Conservation (phyloP, 371 early-diverging fungal genomes). For the Apophysomyces ossiformis region DNA sequence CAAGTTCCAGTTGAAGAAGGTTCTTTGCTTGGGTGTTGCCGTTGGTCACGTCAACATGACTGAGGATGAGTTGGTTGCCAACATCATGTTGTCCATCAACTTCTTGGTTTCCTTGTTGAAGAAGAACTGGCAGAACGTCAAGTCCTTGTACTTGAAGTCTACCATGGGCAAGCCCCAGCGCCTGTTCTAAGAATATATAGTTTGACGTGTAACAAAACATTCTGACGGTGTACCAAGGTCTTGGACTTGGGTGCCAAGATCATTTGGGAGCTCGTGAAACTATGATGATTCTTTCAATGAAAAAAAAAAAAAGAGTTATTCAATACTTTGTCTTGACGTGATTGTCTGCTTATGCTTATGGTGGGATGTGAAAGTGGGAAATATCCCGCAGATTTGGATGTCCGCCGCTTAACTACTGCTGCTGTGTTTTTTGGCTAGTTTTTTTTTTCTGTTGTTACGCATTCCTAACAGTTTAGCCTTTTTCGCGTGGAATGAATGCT, state of each 20-base stretch:
- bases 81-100: constrained; percentile 96
- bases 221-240: constrained; percentile 48
- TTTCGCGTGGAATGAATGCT: constrained; percentile 11
- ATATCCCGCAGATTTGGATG: no score
- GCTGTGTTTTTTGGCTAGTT: not conserved
- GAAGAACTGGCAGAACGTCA: constrained; percentile 99
- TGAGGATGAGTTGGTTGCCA: constrained; percentile 91
- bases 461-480: not conserved
- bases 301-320: not conserved
- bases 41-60: constrained; percentile 95
- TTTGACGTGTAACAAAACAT: constrained; percentile 12
- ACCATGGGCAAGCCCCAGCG: constrained; percentile 93
- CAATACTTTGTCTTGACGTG: not conserved
- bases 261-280: constrained; percentile 41
- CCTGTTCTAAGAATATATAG: constrained; percentile 57
- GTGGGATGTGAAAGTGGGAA: no score
- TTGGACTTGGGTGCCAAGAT: constrained; percentile 33
- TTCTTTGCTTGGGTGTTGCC: constrained; percentile 95
- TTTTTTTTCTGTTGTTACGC: not conserved
- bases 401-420: not conserved
- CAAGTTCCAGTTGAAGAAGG: constrained; percentile 99
- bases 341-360: not conserved
- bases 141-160: constrained; percentile 95
- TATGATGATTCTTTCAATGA: not conserved
- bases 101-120: constrained; percentile 95